Evolutionary conservation across 2,329 filamentous ascomycete genomes (phyloP).

Genomic region (Phialophora macrospora): DNA sequence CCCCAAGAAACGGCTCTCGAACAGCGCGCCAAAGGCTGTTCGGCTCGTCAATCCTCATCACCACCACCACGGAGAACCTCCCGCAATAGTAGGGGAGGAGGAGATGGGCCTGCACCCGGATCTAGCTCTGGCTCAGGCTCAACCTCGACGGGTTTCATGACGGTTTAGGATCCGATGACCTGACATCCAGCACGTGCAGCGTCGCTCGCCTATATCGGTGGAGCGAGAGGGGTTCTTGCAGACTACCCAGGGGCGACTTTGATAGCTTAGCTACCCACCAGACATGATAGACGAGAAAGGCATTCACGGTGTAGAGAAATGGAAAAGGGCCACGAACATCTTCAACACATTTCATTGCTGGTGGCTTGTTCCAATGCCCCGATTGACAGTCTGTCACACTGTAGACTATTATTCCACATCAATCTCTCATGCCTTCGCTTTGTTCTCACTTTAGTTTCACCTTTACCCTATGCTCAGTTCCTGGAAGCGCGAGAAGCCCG

Average conservation of each 20-base stretch:
- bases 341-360: background rate
- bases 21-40: background rate
- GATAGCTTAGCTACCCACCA: background rate
- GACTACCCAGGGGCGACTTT: no score
- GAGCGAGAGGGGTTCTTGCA: no score
- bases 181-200: no score
- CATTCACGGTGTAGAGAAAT: background rate
- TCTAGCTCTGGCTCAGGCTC: background rate
- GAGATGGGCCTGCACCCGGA: background rate
- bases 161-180: no score
- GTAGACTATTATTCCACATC: background rate
- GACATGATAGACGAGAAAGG: background rate
- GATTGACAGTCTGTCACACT: background rate
- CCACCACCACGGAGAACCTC: background rate
- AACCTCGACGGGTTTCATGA: no score
- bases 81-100: background rate
- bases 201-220: no score
- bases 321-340: background rate
- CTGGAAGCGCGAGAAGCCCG: background rate
- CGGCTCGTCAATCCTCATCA: background rate
- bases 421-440: background rate
- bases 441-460: background rate
- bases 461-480: background rate
- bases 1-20: constrained; percentile 30
- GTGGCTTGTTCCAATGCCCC: background rate